A percentile compares a stretch with the other conserved stretches of the same genome.
Evolutionary conservation across 2,329 filamentous ascomycete species (phyloP).

Genomic region (Claviceps humidiphila): DNA sequence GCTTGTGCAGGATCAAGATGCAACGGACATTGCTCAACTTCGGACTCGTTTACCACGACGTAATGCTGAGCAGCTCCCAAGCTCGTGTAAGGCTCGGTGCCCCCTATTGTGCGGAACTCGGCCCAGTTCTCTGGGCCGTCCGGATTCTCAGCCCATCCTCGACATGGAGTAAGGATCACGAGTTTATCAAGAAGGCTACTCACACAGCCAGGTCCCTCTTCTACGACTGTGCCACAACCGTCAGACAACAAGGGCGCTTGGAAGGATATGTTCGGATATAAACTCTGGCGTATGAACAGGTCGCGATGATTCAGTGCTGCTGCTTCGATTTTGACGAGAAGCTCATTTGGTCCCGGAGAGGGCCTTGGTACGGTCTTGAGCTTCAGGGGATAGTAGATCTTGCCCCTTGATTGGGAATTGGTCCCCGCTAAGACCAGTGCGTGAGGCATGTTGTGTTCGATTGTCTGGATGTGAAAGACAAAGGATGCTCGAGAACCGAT

Average conservation of each 20-base stretch:
- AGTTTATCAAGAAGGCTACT: slow-evolving; percentile 37
- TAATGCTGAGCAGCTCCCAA: slow-evolving; percentile 48
- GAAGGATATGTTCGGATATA: slow-evolving; percentile 80
- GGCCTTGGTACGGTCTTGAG: background rate
- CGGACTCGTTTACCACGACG: slow-evolving; percentile 51
- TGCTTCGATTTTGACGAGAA: slow-evolving; percentile 64
- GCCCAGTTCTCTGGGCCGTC: slow-evolving; percentile 53
- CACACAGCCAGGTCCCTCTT: slow-evolving; percentile 38
- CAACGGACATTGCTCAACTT: slow-evolving; percentile 62
- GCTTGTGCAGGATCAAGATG: slow-evolving; percentile 64
- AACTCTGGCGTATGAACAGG: slow-evolving; percentile 81
- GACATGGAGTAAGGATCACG: slow-evolving; percentile 66
- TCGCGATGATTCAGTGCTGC: slow-evolving; percentile 89
- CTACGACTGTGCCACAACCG: slow-evolving; percentile 61
- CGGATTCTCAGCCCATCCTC: slow-evolving; percentile 60
- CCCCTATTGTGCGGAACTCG: slow-evolving; percentile 52
- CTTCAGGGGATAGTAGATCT: slow-evolving; percentile 2
- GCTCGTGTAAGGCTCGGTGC: slow-evolving; percentile 31
- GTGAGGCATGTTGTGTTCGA: slow-evolving; percentile 1
- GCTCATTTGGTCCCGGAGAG: slow-evolving; percentile 46
- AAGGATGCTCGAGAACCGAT: too few species aligned
- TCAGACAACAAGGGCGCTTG: slow-evolving; percentile 68
- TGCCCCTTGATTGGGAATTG: background rate
- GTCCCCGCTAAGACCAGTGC: background rate
- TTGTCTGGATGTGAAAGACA: background rate